Evolutionary conservation across 1,139 yeast species (phyloP).

Genomic region (Pichia cactophila): DNA sequence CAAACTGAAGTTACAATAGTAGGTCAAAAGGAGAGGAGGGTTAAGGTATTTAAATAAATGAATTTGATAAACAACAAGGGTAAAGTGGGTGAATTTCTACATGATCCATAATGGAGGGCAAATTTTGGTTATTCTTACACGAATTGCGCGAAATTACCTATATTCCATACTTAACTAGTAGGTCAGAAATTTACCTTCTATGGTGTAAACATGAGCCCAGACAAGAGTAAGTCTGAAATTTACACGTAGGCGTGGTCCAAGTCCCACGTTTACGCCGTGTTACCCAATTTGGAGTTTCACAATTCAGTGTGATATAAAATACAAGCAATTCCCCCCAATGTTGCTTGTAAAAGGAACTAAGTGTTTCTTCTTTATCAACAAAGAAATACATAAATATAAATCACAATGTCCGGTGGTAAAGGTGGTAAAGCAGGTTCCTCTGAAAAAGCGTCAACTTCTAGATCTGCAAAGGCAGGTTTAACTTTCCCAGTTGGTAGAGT

Average conservation of each 20-base stretch:
- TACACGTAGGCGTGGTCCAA: not conserved
- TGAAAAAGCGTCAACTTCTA: conserved; percentile 91
- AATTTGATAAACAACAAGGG: not conserved
- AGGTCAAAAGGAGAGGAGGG: not conserved
- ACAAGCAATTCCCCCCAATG: not conserved
- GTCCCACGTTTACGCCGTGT: not conserved
- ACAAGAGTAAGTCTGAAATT: not conserved
- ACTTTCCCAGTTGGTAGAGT: conserved; percentile 99
- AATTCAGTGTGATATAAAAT: not conserved
- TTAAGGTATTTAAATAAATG: not conserved
- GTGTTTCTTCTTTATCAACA: not conserved
- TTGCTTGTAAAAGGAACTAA: too few relatives aligned
- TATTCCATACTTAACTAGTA: not conserved
- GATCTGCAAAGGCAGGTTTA: conserved; percentile 97
- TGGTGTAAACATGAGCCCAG: conserved; percentile 10
- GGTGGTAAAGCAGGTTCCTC: conserved; percentile 94
- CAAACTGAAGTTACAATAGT: too few relatives aligned
- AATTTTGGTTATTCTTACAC: not conserved
- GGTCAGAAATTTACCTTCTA: conserved; percentile 11
- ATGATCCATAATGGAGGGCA: not conserved
- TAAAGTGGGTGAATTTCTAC: not conserved
- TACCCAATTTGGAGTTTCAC: not conserved
- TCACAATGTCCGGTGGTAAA: conserved; percentile 93
- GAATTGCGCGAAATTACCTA: not conserved
- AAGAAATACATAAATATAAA: conserved; percentile 8